These are phyloP conservation scores for Penicillium sp. DNA, from an alignment of 2,329 filamentous ascomycete genomes.

Conservation along the genomic window DNA sequence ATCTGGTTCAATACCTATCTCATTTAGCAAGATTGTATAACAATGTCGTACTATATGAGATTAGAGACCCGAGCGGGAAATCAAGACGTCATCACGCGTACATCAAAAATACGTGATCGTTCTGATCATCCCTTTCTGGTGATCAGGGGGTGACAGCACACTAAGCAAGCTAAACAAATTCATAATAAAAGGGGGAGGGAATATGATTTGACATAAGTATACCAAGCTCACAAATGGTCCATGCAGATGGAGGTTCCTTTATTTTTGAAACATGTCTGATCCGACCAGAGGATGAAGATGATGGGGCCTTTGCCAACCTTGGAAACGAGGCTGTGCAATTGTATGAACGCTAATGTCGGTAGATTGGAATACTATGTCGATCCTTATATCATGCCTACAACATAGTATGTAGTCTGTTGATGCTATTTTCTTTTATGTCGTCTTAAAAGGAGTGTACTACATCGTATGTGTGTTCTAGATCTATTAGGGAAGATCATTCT, in stretches of 20 bases:
- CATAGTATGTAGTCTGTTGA: not conserved
- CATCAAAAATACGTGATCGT: not conserved
- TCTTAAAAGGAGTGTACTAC: not conserved
- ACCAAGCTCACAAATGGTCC: constrained; percentile 1
- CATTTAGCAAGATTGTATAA: not conserved
- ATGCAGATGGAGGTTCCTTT: not conserved
- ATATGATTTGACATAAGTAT: not conserved
- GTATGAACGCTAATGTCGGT: constrained; percentile 4
- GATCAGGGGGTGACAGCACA: constrained; percentile 6
- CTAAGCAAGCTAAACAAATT: not conserved
- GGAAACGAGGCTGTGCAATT: constrained; percentile 17
- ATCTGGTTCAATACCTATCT: not conserved
- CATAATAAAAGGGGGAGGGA: not conserved
- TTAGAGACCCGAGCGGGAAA: not conserved
- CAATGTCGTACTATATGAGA: not conserved
- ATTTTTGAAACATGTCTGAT: constrained; percentile 10
- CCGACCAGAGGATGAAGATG: not conserved
- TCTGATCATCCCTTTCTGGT: constrained; percentile 5
- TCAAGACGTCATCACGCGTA: constrained; percentile 5
- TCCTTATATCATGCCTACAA: constrained; percentile 1
- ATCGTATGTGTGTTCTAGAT: not conserved
- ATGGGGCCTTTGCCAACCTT: not conserved
- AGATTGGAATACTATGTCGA: constrained; percentile 9
- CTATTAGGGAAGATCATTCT: not conserved
- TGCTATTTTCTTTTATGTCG: not conserved